Conservation (phyloP, 352 stramenopile species). For the Globisporangium cystogenes region DNA sequence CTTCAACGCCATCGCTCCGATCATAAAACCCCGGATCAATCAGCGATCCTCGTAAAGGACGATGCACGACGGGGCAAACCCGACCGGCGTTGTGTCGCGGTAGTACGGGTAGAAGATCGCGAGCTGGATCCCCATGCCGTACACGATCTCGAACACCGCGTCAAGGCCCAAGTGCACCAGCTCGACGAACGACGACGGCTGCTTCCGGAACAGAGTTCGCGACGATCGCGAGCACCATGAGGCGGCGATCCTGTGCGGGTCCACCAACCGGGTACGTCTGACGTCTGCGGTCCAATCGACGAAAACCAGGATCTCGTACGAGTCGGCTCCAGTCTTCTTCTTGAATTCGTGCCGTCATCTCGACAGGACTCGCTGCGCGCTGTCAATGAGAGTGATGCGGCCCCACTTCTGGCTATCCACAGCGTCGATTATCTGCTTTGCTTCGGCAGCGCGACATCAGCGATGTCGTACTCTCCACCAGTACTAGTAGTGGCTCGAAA, state of each 20-base stretch:
- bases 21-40: no score
- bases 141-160: slow-evolving; percentile 12
- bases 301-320: slow-evolving; percentile 7
- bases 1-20: no score
- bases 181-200: slow-evolving; percentile 6
- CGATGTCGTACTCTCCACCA: no score
- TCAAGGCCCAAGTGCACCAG: slow-evolving; percentile 10
- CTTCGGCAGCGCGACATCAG: no score
- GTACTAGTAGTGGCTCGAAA: no score
- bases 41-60: slow-evolving; percentile 13
- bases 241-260: no score
- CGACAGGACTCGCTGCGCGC: no score
- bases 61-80: background rate
- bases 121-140: slow-evolving; percentile 17
- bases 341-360: background rate
- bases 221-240: slow-evolving; percentile 14
- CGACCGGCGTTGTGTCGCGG: slow-evolving; percentile 18
- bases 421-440: no score
- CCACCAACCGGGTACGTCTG: no score
- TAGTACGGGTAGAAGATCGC: slow-evolving; percentile 25
- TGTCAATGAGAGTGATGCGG: background rate
- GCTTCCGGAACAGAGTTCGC: slow-evolving; percentile 17
- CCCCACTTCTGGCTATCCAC: no score
- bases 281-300: slow-evolving; percentile 9
- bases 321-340: background rate